These are phyloP conservation scores for Lyophyllum decastes DNA, from an alignment of 768 basidiomycete species.

Conservation along the genomic window DNA sequence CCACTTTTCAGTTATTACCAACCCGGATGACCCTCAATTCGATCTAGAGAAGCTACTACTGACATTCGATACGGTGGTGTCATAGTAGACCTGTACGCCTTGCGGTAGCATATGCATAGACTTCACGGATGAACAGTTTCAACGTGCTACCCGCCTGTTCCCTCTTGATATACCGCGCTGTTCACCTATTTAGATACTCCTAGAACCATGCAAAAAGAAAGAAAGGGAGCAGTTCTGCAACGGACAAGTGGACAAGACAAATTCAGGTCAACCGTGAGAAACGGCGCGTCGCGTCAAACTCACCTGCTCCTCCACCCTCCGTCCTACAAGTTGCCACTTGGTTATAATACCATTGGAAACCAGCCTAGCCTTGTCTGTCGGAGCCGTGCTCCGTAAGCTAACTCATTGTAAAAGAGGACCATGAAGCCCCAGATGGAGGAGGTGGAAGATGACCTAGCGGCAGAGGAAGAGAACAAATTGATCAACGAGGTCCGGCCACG, in stretches of 20 bases:
- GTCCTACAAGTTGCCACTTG: neutral
- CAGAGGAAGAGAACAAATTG: conserved; percentile 86
- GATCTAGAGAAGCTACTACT: conserved; percentile 90
- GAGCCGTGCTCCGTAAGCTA: neutral
- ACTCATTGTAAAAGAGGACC: neutral
- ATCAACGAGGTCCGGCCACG: conserved; percentile 73
- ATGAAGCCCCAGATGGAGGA: conserved; percentile 64
- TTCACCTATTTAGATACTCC: conserved; percentile 13
- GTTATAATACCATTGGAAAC: neutral
- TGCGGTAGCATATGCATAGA: conserved; percentile 17
- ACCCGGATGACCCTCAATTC: conserved; percentile 95
- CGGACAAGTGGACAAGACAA: neutral
- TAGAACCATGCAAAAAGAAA: neutral
- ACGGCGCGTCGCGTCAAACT: conserved; percentile 39
- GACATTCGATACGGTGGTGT: conserved; percentile 73
- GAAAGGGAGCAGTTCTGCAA: no score
- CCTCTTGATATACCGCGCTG: conserved; percentile 14
- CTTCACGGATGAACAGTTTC: conserved; percentile 12
- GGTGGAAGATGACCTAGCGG: conserved; percentile 76
- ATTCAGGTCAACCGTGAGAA: conserved; percentile 35
- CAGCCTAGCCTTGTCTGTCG: neutral
- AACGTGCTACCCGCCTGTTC: conserved; percentile 6
- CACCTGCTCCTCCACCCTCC: conserved; percentile 3
- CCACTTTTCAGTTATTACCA: conserved; percentile 68
- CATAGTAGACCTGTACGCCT: conserved; percentile 41